Percentiles rank a stretch among this genome's conserved stretches.
Conservation (phyloP, 768 basidiomycete species). For the Cyclocybe aegerita region DNA sequence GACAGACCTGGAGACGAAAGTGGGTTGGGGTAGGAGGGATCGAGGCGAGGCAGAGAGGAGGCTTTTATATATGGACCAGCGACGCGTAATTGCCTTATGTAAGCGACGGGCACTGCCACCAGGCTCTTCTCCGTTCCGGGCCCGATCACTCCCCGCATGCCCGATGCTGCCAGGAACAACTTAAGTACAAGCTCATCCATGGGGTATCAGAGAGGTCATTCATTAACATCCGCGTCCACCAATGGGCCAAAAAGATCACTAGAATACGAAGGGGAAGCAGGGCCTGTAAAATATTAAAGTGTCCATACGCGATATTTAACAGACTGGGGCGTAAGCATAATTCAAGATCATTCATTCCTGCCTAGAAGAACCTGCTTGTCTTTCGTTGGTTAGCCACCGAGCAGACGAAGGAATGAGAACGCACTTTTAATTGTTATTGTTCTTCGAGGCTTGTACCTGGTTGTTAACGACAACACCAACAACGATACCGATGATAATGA, state of each 20-base stretch:
- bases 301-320: too few species aligned
- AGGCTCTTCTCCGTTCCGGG: conserved; percentile 16
- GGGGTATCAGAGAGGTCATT: conserved; percentile 6
- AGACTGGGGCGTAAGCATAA: too few species aligned
- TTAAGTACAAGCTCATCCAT: background rate
- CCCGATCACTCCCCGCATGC: conserved; percentile 15
- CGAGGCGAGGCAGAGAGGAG: conserved; percentile 3
- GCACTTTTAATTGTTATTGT: conserved; percentile 21
- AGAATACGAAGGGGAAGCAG: conserved; percentile 11
- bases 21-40: conserved; percentile 14
- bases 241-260: conserved; percentile 11
- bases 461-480: conserved; percentile 55
- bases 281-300: too few species aligned
- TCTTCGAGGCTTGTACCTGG: conserved; percentile 31
- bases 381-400: background rate
- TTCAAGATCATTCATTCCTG: too few species aligned
- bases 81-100: conserved; percentile 31
- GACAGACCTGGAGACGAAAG: conserved; percentile 16
- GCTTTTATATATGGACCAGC: conserved; percentile 25
- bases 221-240: conserved; percentile 2
- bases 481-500: conserved; percentile 66
- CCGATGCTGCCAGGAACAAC: background rate
- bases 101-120: conserved; percentile 18
- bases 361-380: background rate
- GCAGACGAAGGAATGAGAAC: too few species aligned